Evolutionary conservation across 495 filamentous ascomycete genomes (phyloP).

Genomic region (Astrocystis sublimbata): DNA sequence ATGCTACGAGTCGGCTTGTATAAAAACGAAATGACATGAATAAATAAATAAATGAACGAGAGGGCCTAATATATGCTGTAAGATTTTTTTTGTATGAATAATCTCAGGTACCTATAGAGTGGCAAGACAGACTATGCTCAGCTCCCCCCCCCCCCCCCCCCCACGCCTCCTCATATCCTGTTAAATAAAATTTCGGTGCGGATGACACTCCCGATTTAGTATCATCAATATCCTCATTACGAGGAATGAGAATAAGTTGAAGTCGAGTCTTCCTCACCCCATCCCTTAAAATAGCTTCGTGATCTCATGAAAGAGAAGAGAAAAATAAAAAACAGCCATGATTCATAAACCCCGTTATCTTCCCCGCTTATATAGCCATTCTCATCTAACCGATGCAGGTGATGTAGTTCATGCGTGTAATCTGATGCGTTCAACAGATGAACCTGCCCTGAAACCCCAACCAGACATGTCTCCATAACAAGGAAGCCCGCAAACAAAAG

Average conservation of each 20-base stretch:
- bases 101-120: no score
- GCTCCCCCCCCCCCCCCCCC: not conserved
- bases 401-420: not conserved
- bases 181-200: no score
- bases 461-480: not conserved
- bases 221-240: no score
- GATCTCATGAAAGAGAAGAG: slow-evolving; percentile 11
- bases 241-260: no score
- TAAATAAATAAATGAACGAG: no score
- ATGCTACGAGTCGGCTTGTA: slow-evolving; percentile 3
- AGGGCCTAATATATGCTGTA: no score
- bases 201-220: no score
- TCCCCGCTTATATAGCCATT: not conserved
- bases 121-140: not conserved
- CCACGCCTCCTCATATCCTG: not conserved
- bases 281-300: slow-evolving; percentile 6
- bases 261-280: slow-evolving; percentile 3
- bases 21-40: no score
- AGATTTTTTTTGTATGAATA: not conserved
- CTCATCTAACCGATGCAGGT: not conserved
- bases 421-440: not conserved
- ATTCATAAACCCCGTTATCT: not conserved
- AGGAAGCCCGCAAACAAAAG: not conserved
- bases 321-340: slow-evolving; percentile 9
- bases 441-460: not conserved